Base-by-base conservation (phyloP, 108 stramenopile genomes). In the Cyclotella kingstonii region DNA sequence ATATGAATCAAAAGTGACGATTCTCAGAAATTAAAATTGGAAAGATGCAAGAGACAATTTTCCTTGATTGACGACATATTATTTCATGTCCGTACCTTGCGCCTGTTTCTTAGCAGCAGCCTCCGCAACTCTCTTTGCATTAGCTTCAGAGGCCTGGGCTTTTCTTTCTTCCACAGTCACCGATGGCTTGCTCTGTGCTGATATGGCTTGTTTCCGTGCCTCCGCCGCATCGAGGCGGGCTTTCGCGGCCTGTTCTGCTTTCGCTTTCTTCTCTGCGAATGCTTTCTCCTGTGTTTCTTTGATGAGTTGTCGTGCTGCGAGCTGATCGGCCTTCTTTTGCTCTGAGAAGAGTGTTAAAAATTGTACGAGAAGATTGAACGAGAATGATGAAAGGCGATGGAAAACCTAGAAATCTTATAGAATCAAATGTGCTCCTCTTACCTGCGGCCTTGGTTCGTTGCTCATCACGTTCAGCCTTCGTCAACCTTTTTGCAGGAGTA, bases 401-500 rank as follows among this genome's bases (percentile, higher is more conserved):
- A 30, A 30, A 4, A 22, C 43, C n/a, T n/a, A n/a, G n/a, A n/a
- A n/a, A n/a, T n/a, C n/a, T n/a, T n/a, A n/a, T n/a, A n/a, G n/a
- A n/a, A n/a, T n/a, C 68, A 12, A 14, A 11, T 39, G 54, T 48
- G 21, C 50, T 54, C 35, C 58, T 38, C 69, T 70, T 75, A 43
- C 54, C 62, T 41, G 57, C 73, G 35, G 55, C 66, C 18, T 69
- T 57, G 29, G 70, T 53, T 33, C 61, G 68, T 10, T 67, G 78
- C 28, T 62, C 78, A 2, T 54, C 72, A 73, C 72, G 72, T 42
- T 68, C 64, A 17, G 66, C 55, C 73, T 80, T 80, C 17, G 76
- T 74, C 18, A 67, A 68, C 27, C 28, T 56, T 51, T 70, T 75
- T 3, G 71, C 54, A 42, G 71, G 73, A 15, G 70, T 58, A 3